Evolutionary conservation across 495 filamentous ascomycete species (phyloP).

Genomic region (Pseudotulostoma volvatum): DNA sequence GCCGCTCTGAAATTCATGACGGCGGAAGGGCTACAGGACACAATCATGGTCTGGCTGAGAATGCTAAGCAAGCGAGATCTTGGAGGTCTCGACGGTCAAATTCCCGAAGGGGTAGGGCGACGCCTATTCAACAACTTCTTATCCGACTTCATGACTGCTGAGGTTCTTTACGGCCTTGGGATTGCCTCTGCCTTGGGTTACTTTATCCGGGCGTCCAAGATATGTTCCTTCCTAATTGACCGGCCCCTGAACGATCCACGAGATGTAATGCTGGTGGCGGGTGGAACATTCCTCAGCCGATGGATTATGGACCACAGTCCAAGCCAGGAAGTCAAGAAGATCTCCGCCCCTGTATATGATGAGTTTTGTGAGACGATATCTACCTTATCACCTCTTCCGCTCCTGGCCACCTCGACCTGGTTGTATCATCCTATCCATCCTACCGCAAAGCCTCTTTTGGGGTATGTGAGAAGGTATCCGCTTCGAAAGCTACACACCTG

Average conservation of each 20-base stretch:
- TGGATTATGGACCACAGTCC: conserved; percentile 9
- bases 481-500: conserved; percentile 8
- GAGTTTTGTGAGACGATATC: conserved; percentile 15
- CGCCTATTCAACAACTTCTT: conserved; percentile 16
- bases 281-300: conserved; percentile 14
- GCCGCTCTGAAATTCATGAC: conserved; percentile 24
- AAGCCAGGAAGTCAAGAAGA: conserved; percentile 4
- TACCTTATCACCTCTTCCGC: conserved; percentile 10
- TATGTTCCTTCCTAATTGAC: conserved; percentile 8
- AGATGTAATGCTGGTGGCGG: conserved; percentile 11
- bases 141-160: conserved; percentile 17
- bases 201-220: conserved; percentile 15
- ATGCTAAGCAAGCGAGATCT: conserved; percentile 18
- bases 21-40: conserved; percentile 21
- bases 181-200: conserved; percentile 15
- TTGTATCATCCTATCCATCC: conserved; percentile 23
- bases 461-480: conserved; percentile 10
- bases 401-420: conserved; percentile 12
- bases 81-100: conserved; percentile 12
- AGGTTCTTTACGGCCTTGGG: conserved; percentile 20
- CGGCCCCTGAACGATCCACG: conserved; percentile 2
- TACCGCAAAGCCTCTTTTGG: conserved; percentile 17
- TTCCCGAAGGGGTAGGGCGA: conserved; percentile 10
- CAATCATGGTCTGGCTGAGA: conserved; percentile 18
- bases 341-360: conserved; percentile 16